phyloP scores from a whole-genome alignment of 2,329 filamentous ascomycete species.

The Orbilia javanica region DNA sequence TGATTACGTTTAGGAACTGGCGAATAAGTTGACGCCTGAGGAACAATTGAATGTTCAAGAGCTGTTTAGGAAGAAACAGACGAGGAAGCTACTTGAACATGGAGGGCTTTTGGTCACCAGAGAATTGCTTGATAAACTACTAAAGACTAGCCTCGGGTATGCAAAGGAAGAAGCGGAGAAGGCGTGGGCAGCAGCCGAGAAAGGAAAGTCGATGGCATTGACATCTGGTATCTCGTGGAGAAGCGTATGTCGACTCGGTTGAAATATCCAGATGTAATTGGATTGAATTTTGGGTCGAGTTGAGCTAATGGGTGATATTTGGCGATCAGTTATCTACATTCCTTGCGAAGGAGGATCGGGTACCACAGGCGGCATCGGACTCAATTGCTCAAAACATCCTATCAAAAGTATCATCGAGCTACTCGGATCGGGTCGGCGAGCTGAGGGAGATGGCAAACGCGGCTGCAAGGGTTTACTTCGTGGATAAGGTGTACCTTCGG shows the following conservation, averaged over 20 bases:
- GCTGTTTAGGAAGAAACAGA: slow-evolving; percentile 40
- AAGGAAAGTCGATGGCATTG: slow-evolving; percentile 3
- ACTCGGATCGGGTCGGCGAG: slow-evolving; percentile 29
- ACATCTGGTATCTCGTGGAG: slow-evolving; percentile 23
- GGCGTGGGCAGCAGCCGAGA: slow-evolving; percentile 36
- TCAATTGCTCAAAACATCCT: slow-evolving; percentile 32
- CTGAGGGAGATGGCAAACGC: slow-evolving; percentile 37
- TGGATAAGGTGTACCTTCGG: slow-evolving; percentile 48
- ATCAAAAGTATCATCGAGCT: slow-evolving; percentile 25
- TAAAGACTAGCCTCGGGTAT: background rate
- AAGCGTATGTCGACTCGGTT: slow-evolving; percentile 27
- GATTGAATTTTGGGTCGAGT: background rate
- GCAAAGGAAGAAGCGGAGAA: slow-evolving; percentile 40
- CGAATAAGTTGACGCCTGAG: slow-evolving; percentile 18
- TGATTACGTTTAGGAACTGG: slow-evolving; percentile 27
- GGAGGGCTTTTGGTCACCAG: slow-evolving; percentile 28
- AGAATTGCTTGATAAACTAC: slow-evolving; percentile 26
- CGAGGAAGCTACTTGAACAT: slow-evolving; percentile 31
- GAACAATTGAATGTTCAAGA: slow-evolving; percentile 34
- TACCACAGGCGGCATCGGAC: slow-evolving; percentile 25
- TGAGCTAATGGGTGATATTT: background rate
- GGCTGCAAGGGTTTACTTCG: slow-evolving; percentile 30
- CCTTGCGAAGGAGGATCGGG: slow-evolving; percentile 11
- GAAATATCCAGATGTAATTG: background rate
- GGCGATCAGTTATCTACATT: slow-evolving; percentile 32